Evolutionary conservation across 208 protist species (phyloP).

Genomic region (Acanthamoeba lenticulata): DNA sequence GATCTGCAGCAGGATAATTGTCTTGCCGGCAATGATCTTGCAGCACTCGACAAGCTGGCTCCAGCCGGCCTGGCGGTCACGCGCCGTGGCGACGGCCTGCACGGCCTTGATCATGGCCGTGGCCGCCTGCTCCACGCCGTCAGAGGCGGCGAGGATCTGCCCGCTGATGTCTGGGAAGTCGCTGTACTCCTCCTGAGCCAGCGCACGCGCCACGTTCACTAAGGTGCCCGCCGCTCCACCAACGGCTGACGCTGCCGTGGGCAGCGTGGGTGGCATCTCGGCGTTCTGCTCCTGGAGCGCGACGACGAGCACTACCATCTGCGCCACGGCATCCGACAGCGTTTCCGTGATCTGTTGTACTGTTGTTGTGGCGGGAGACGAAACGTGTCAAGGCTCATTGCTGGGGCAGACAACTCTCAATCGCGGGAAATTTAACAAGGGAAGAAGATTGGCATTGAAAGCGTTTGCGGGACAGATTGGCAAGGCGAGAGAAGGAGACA

Average conservation of each 20-base stretch:
- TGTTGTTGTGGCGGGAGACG: neutral
- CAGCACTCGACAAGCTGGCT: conserved; percentile 57
- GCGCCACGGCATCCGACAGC: conserved; percentile 58
- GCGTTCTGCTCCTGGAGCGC: conserved; percentile 67
- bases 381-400: too few species aligned
- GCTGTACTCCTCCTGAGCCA: conserved; percentile 53
- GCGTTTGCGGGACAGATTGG: too few species aligned
- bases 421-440: too few species aligned
- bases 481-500: neutral
- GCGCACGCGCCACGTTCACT: conserved; percentile 24
- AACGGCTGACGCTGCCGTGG: conserved; percentile 10
- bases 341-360: conserved; percentile 70
- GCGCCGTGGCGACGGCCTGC: neutral
- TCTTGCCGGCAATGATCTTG: conserved; percentile 68
- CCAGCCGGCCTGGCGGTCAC: conserved; percentile 42
- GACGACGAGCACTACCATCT: conserved; percentile 65
- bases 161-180: conserved; percentile 51
- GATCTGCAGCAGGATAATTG: conserved; percentile 66
- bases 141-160: conserved; percentile 8
- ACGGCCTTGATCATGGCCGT: conserved; percentile 4
- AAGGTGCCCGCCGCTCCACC: neutral
- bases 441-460: too few species aligned
- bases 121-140: conserved; percentile 60
- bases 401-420: too few species aligned
- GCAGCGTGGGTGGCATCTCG: conserved; percentile 44